These are phyloP conservation scores for Mortierella sp. DNA, from an alignment of 371 early-diverging fungal genomes.

Conservation along the genomic window DNA sequence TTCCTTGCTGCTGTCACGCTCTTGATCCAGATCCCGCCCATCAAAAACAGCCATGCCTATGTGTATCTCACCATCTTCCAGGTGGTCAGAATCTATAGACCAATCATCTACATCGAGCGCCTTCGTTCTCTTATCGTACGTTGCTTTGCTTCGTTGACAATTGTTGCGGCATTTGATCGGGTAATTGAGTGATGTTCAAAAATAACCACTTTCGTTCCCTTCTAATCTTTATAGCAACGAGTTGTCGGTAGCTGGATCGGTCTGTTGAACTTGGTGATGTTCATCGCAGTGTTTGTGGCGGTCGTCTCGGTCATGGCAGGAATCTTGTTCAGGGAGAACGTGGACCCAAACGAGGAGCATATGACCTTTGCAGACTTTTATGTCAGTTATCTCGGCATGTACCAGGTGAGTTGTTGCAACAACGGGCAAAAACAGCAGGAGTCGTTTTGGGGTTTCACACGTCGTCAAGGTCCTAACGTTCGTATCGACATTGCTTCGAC, in stretches of 20 bases:
- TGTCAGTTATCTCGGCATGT: slow-evolving; percentile 70
- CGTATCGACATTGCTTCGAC: background rate
- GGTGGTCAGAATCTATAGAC: slow-evolving; percentile 70
- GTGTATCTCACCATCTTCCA: slow-evolving; percentile 76
- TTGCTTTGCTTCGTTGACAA: background rate
- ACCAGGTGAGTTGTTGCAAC: slow-evolving; percentile 63
- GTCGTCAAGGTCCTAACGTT: background rate
- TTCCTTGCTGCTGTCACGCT: slow-evolving; percentile 66
- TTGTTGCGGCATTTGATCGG: background rate
- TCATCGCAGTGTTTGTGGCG: slow-evolving; percentile 68
- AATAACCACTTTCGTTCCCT: background rate
- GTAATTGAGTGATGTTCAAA: background rate
- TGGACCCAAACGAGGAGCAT: slow-evolving; percentile 28
- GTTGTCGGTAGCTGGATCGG: slow-evolving; percentile 72
- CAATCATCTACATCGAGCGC: slow-evolving; percentile 70
- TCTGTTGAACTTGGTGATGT: slow-evolving; percentile 73
- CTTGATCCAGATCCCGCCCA: slow-evolving; percentile 67
- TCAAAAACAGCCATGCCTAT: slow-evolving; percentile 61
- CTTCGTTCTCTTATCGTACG: slow-evolving; percentile 68
- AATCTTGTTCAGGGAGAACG: slow-evolving; percentile 59
- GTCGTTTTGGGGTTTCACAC: too few relatives aligned
- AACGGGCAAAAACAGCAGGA: background rate
- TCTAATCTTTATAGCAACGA: slow-evolving; percentile 59
- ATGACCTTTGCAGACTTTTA: slow-evolving; percentile 75
- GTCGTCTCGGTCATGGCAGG: slow-evolving; percentile 72